Evolutionary conservation across 371 early-diverging fungal genomes (phyloP).

Genomic region (Syncephalastrum sp.): DNA sequence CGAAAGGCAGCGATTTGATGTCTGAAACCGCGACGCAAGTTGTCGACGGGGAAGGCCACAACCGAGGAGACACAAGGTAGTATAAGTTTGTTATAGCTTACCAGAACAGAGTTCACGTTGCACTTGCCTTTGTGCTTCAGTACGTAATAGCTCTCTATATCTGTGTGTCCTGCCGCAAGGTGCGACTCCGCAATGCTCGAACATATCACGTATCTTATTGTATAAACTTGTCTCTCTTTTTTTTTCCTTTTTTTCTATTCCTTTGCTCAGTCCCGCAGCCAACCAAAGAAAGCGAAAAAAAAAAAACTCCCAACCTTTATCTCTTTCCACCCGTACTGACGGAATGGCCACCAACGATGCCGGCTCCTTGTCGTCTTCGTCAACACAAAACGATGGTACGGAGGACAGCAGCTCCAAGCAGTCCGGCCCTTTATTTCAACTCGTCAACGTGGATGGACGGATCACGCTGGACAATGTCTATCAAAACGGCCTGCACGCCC

Average conservation of each 20-base stretch:
- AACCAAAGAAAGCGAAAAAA: too few relatives aligned
- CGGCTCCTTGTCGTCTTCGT: conserved; percentile 7
- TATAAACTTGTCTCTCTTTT: neutral
- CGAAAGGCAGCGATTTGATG: too few relatives aligned
- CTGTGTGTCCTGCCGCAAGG: too few relatives aligned
- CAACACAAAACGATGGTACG: conserved; percentile 6
- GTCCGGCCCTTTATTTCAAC: conserved; percentile 50
- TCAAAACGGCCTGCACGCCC: conserved; percentile 80
- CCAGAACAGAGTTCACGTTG: too few relatives aligned
- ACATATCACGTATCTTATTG: neutral
- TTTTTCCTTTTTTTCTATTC: neutral
- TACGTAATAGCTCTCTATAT: too few relatives aligned
- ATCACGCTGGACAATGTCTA: conserved; percentile 75
- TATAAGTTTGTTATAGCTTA: too few relatives aligned
- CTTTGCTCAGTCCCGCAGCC: neutral
- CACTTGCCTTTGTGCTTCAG: too few relatives aligned
- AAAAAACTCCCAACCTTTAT: neutral
- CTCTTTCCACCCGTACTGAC: neutral
- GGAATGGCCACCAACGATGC: conserved; percentile 11
- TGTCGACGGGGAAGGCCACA: too few relatives aligned
- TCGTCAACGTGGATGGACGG: conserved; percentile 54
- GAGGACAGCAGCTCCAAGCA: conserved; percentile 10
- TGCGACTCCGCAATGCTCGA: neutral
- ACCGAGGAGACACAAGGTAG: too few relatives aligned
- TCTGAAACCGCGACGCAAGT: too few relatives aligned